These are phyloP conservation scores for Recurvomyces mirabilis DNA, from an alignment of 495 filamentous ascomycete species.

Conservation along the genomic window DNA sequence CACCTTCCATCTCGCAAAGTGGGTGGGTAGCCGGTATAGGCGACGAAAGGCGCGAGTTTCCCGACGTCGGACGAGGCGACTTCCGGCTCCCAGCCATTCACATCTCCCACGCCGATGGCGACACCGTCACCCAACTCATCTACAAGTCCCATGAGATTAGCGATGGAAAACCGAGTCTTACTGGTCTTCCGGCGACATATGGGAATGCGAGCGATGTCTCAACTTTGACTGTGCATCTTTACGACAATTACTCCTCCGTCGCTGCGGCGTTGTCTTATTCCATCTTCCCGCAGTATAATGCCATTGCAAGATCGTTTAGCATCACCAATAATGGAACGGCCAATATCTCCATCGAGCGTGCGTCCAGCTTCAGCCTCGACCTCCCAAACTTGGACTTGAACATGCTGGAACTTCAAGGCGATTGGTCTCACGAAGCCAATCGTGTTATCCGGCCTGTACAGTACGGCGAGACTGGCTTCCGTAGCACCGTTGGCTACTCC, in stretches of 20 bases:
- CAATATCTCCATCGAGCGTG: slow-evolving; percentile 37
- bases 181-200: slow-evolving; percentile 41
- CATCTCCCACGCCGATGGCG: slow-evolving; percentile 38
- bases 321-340: slow-evolving; percentile 40
- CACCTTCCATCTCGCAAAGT: slow-evolving; percentile 22
- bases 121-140: slow-evolving; percentile 39
- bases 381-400: slow-evolving; percentile 37
- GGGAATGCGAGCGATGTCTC: slow-evolving; percentile 39
- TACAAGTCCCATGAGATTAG: slow-evolving; percentile 38
- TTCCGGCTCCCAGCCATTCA: slow-evolving; percentile 44
- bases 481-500: slow-evolving; percentile 41
- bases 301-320: slow-evolving; percentile 41
- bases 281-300: slow-evolving; percentile 42
- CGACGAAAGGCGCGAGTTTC: slow-evolving; percentile 43
- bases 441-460: slow-evolving; percentile 28
- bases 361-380: slow-evolving; percentile 44
- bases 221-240: slow-evolving; percentile 40
- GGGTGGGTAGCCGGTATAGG: slow-evolving; percentile 39
- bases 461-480: slow-evolving; percentile 34
- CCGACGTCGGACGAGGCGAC: slow-evolving; percentile 44
- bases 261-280: slow-evolving; percentile 43
- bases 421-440: slow-evolving; percentile 41
- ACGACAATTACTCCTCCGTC: slow-evolving; percentile 40
- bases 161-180: slow-evolving; percentile 36
- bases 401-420: slow-evolving; percentile 12